phyloP scores from a whole-genome alignment of 192 early-diverging fungal species.

The Coemansia sp. region DNA sequence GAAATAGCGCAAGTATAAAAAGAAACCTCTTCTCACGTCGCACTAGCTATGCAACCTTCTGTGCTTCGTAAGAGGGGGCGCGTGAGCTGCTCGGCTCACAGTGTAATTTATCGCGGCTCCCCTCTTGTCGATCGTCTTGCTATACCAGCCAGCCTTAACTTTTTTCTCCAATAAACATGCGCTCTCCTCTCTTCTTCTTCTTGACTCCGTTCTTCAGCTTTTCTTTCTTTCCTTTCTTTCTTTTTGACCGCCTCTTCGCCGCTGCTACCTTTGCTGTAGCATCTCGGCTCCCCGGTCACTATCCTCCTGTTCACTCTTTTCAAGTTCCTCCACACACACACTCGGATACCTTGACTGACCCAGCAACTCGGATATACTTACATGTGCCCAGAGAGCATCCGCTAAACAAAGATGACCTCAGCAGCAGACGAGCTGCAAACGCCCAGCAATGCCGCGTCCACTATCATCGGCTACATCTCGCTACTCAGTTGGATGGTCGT shows the following conservation, averaged over 20 bases:
- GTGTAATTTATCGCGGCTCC: not conserved
- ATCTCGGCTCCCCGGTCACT: not conserved
- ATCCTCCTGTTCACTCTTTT: not conserved
- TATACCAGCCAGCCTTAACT: not conserved
- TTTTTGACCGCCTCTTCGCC: not conserved
- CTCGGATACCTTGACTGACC: not conserved
- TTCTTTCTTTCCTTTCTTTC: not conserved
- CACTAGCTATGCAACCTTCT: not conserved
- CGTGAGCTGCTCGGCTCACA: not conserved
- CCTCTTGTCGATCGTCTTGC: not conserved
- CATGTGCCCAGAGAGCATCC: conserved; percentile 8
- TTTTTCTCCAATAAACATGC: not conserved
- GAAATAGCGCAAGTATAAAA: not conserved
- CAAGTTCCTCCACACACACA: not conserved
- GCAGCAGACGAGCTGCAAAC: not conserved
- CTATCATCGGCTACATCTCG: conserved; percentile 63
- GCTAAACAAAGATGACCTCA: conserved; percentile 1
- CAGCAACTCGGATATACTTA: not conserved
- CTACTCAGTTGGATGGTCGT: conserved; percentile 80
- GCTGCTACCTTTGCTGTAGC: not conserved
- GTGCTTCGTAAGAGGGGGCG: not conserved
- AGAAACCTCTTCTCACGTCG: not conserved
- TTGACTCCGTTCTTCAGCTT: not conserved
- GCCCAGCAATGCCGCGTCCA: conserved; percentile 17
- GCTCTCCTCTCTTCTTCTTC: not conserved